These are phyloP conservation scores for Yamadazyma triangularis DNA, from an alignment of 1,139 yeast species.

Conservation along the genomic window DNA sequence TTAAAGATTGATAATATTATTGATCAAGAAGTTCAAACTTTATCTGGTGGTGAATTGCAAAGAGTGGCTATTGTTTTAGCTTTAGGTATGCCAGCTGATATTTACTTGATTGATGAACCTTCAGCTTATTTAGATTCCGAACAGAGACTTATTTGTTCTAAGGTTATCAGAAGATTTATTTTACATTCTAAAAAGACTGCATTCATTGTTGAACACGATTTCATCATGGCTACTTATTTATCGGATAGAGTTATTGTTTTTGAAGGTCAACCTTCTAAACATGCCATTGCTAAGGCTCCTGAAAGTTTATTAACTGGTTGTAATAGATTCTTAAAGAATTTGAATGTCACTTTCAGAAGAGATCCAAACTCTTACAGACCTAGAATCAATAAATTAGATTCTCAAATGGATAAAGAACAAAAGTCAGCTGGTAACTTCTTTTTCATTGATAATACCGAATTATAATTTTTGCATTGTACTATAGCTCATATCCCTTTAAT, in stretches of 20 bases:
- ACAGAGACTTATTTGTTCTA: constrained; percentile 98
- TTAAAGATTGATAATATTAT: constrained; percentile 87
- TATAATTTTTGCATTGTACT: constrained; percentile 11
- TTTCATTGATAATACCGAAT: constrained; percentile 70
- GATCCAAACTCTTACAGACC: constrained; percentile 98
- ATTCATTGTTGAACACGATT: constrained; percentile 98
- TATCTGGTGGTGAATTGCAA: constrained; percentile 99
- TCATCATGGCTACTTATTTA: constrained; percentile 98
- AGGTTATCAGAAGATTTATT: constrained; percentile 95
- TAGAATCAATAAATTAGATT: constrained; percentile 93
- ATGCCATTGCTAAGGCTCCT: constrained; percentile 80
- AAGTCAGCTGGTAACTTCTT: constrained; percentile 87
- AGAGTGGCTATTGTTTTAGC: constrained; percentile 97
- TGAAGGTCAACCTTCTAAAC: constrained; percentile 88
- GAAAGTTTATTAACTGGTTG: constrained; percentile 95
- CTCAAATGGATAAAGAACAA: constrained; percentile 99
- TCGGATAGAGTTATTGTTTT: constrained; percentile 98
- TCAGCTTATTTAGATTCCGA: constrained; percentile 98
- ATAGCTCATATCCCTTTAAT: not conserved
- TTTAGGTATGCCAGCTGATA: constrained; percentile 91
- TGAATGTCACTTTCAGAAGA: constrained; percentile 97
- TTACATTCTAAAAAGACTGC: constrained; percentile 97
- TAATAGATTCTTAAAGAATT: constrained; percentile 92
- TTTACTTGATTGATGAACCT: constrained; percentile 96
- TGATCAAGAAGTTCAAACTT: constrained; percentile 95